Conservation (phyloP, 768 basidiomycete species). For the Floccularia luteovirens region DNA sequence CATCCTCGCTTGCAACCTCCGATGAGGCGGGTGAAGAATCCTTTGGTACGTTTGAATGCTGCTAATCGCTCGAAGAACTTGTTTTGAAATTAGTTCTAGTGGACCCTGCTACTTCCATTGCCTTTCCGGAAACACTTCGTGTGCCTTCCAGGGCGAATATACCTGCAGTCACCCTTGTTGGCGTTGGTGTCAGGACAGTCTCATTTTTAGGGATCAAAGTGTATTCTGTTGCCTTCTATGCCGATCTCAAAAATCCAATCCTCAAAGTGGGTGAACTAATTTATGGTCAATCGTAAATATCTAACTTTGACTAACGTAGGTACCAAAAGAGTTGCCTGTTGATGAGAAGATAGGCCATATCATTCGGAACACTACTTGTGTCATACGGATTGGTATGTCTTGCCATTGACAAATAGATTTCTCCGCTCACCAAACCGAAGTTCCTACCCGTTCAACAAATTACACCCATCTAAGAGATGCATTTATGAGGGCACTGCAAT, state of each 20-base stretch:
- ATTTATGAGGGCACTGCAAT: slow-evolving; percentile 67
- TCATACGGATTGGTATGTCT: slow-evolving; percentile 62
- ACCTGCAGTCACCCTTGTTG: slow-evolving; percentile 64
- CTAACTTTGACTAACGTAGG: slow-evolving; percentile 25
- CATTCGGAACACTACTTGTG: slow-evolving; percentile 58
- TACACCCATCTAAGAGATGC: slow-evolving; percentile 80
- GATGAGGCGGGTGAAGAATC: no score
- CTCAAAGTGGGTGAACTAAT: slow-evolving; percentile 36
- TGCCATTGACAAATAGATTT: not conserved
- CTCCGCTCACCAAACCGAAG: slow-evolving; percentile 22
- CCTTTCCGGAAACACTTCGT: slow-evolving; percentile 59
- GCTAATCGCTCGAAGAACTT: no score
- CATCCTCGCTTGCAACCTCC: no score
- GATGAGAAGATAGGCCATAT: slow-evolving; percentile 71
- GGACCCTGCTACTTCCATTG: slow-evolving; percentile 68
- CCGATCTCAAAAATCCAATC: slow-evolving; percentile 63
- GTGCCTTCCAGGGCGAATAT: slow-evolving; percentile 58
- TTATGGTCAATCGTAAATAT: not conserved
- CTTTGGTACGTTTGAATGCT: no score
- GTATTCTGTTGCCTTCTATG: slow-evolving; percentile 88
- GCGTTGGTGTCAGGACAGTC: slow-evolving; percentile 82
- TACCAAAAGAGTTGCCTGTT: slow-evolving; percentile 44
- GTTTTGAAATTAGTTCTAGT: no score
- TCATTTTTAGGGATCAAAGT: slow-evolving; percentile 86
- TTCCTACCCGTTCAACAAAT: slow-evolving; percentile 74